Conservation (phyloP, 1,284 basidiomycete species). For the Puccinia triticina region DNA sequence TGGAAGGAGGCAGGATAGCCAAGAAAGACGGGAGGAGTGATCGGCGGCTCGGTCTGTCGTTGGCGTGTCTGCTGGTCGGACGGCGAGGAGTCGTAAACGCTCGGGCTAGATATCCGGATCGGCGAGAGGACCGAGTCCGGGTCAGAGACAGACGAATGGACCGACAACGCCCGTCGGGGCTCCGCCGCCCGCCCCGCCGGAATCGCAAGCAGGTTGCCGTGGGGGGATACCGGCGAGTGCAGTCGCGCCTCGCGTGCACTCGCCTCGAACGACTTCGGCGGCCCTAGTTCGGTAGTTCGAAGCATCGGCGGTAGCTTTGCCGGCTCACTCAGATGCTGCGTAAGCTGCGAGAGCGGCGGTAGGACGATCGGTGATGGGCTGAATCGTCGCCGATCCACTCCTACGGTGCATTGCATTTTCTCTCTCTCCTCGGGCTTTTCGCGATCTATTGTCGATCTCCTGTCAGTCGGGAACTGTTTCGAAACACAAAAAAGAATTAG, state of each 20-base stretch:
- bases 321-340: neutral
- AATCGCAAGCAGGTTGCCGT: neutral
- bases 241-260: slow-evolving; percentile 35
- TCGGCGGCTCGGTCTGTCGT: neutral
- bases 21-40: neutral
- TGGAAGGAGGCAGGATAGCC: neutral
- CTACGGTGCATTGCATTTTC: too few relatives aligned
- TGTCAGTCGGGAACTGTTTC: neutral
- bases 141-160: slow-evolving; percentile 19
- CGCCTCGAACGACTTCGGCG: slow-evolving; percentile 39
- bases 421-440: neutral
- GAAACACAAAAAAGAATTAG: neutral
- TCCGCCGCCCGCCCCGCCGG: neutral
- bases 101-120: neutral
- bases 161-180: slow-evolving; percentile 9
- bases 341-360: slow-evolving; percentile 11
- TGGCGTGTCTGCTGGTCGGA: neutral
- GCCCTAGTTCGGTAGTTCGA: slow-evolving; percentile 13
- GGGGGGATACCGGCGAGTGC: slow-evolving; percentile 2
- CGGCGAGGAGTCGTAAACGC: neutral
- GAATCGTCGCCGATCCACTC: neutral
- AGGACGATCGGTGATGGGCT: slow-evolving; percentile 2
- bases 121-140: slow-evolving; percentile 16
- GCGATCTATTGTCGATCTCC: neutral
- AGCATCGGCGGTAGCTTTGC: too few relatives aligned